Percentiles rank a stretch among this genome's conserved stretches.
These are phyloP conservation scores for Effrenium voratum DNA, from an alignment of 73 alveolate genomes.

Conservation along the genomic window DNA sequence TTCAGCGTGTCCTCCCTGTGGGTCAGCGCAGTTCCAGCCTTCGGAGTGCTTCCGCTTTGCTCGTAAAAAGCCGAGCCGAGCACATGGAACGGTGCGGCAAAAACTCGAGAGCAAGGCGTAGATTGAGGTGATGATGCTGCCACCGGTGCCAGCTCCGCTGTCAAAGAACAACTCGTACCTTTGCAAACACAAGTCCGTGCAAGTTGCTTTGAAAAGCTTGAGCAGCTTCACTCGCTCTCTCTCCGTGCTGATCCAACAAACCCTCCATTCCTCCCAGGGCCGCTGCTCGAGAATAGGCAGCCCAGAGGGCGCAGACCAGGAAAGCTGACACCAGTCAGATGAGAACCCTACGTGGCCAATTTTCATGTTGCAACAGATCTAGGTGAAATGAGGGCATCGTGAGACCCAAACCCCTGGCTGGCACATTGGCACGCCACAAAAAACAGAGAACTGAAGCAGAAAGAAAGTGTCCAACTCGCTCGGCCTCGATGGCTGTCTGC, in stretches of 20 bases:
- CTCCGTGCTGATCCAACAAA: neutral
- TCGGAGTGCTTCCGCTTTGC: neutral
- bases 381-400: neutral
- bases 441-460: no score
- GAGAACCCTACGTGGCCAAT: no score
- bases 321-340: no score
- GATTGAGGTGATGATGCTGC: constrained; percentile 57
- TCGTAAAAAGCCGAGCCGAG: neutral
- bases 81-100: neutral
- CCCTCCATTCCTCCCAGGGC: neutral
- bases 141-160: constrained; percentile 84
- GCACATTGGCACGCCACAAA: neutral
- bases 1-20: constrained; percentile 73
- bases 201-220: neutral
- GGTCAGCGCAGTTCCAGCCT: constrained; percentile 53
- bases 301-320: constrained; percentile 37
- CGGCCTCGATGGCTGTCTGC: constrained; percentile 71
- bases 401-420: no score
- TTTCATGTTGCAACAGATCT: neutral
- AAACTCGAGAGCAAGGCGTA: neutral
- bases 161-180: constrained; percentile 74
- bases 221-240: neutral
- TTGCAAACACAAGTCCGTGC: neutral
- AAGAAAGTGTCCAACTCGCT: neutral
- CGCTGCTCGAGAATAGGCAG: constrained; percentile 1